Base-by-base conservation (phyloP, 2,329 filamentous ascomycete species). In the Aspergillus transmontanensis region DNA sequence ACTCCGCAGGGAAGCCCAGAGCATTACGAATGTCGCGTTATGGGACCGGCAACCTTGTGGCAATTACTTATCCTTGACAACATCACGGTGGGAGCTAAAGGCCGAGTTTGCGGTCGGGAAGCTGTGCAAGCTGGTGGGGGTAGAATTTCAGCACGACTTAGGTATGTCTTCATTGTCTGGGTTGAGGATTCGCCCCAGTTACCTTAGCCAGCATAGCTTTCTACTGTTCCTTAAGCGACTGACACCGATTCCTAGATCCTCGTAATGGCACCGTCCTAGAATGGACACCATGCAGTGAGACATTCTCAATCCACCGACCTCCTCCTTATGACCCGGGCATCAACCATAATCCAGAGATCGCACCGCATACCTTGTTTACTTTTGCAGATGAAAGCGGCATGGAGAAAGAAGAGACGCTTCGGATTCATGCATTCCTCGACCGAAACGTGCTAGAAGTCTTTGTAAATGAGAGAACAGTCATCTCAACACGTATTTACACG, bases 291-390 rank as follows among this genome's bases (percentile, higher is more conserved):
- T n/a, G 9, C 9, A 34, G 16, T 9, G 48, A 51, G 21, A 32
- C 48, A 9, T 51, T 32, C 48, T 32, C 26, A 9, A 32, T 51
- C 28, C 28, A 51, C 16, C 73, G 80, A 39, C 74, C 75, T 62
- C 21, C 45, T 54, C 11, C 63, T 56, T 39, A 58, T 7, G 70
- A 79, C 26, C 30, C 64, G 0, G 72, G 74, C 12, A 75, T 82
- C 19, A 75, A 79, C 36, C 80, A 81, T 30, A 68, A 68, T 4
- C 46, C 66, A 0, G 74, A 79, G 51, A 66, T 68, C 43, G 81
- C 80, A 0, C 81, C 83, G 0, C 82, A 84, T 60, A 85, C 83
- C 0, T 75, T 85, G 0, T 84, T 85, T 68, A 78, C 75, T 1
- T 66, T 51, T n/a, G 30, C 57, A 10, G 65, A 66, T 28, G 59